A percentile compares a stretch with the other conserved stretches of the same genome.
Evolutionary conservation across 1,284 basidiomycete species (phyloP).

Genomic region (Coniferiporia weirii): DNA sequence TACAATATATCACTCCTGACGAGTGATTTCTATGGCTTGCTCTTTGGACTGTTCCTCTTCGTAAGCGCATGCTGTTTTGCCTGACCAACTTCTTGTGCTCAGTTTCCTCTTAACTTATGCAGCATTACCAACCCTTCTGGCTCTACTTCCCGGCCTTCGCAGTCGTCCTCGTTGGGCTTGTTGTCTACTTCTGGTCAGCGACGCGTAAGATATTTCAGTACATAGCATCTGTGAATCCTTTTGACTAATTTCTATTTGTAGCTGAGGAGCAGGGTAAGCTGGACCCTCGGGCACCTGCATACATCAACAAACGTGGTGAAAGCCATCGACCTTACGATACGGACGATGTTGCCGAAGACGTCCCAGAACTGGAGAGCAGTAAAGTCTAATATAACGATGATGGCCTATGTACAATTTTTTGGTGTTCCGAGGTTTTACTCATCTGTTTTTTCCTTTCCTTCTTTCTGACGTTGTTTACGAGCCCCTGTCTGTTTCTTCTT

Average conservation of each 20-base stretch:
- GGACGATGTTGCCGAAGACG: slow-evolving; percentile 18
- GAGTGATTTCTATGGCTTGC: slow-evolving; percentile 79
- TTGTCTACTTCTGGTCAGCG: slow-evolving; percentile 79
- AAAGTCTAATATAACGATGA: not conserved
- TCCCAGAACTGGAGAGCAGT: not conserved
- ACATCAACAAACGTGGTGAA: slow-evolving; percentile 39
- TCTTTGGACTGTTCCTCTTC: slow-evolving; percentile 56
- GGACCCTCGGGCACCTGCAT: slow-evolving; percentile 56
- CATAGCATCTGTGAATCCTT: not conserved
- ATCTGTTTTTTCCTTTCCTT: no score
- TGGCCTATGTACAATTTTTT: no score
- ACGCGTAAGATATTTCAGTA: slow-evolving; percentile 48
- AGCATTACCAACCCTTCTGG: slow-evolving; percentile 80
- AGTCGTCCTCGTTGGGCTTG: slow-evolving; percentile 63
- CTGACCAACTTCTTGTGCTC: not conserved
- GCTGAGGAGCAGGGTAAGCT: slow-evolving; percentile 73
- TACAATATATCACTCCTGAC: slow-evolving; percentile 80
- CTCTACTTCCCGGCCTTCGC: slow-evolving; percentile 75
- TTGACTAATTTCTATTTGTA: slow-evolving; percentile 26
- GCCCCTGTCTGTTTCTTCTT: no score
- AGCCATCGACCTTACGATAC: not conserved
- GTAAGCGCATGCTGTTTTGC: slow-evolving; percentile 9
- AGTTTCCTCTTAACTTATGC: not conserved
- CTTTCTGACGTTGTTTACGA: no score
- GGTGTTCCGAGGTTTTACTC: no score